Base-by-base conservation (phyloP, 768 basidiomycete genomes). In the Lactarius trivialis region DNA sequence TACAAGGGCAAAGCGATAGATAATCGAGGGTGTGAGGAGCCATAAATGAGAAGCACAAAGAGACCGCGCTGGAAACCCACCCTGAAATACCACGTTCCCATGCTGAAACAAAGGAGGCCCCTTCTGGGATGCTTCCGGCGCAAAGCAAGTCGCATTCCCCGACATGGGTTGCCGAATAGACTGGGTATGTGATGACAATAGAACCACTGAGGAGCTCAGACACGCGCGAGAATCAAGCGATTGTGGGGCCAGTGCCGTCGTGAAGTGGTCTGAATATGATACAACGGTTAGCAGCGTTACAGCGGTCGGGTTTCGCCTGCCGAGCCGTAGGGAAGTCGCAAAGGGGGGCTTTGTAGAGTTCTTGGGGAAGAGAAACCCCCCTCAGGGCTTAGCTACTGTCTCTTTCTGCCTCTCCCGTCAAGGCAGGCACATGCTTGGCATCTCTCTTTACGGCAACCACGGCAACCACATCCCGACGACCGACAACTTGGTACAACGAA, bases 101-200 rank as follows among this genome's bases (percentile, higher is more conserved):
- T 85, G 77, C 69, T 85, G 80, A 57, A 86, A 76, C 37, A 91
- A 73, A 5, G 86, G 78, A 1, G 84, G 84, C 0, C 81, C 76
- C 41, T 74, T 71, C 51, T 75, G 67, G 11, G 82, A 77, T 21
- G 76, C 75, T 41, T 76, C 70, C 58, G 79, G 78, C 58, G 73
- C 72, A 68, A 72, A 73, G 66, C 76, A 77, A 34, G 66, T 67
- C 5, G 71, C 71, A 56, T 73, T 72, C 14, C 55, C 39, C 45
- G 63, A 36, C 63, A 64, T 60, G 24, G 12, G 45, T 5, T 15
- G 7, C 21, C 26, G 26, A 5, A 0, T 4, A 8, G n/a, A 30
- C 32, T 33, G 24, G 33, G 34, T n/a, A 36, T 5, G 41, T 48
- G 24, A 48, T 24, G 24, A 58, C 5, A 32, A 56, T 32, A 1